These are phyloP conservation scores for Saturnispora sanitii DNA, from an alignment of 805 yeast genomes.

Conservation along the genomic window DNA sequence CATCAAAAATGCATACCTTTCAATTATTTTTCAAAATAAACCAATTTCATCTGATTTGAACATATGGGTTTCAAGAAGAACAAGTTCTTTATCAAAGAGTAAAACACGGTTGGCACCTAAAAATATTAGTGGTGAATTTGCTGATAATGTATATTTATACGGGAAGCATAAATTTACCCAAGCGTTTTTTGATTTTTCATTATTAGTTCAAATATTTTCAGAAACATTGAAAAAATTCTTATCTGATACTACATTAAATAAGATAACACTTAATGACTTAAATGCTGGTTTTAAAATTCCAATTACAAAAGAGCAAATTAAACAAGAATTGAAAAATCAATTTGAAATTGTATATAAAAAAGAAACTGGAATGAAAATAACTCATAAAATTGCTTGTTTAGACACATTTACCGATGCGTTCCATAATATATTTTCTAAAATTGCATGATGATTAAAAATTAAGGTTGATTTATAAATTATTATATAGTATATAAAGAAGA, in stretches of 20 bases:
- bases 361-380: neutral
- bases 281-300: neutral
- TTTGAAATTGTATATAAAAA: conserved; percentile 1
- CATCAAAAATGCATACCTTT: conserved; percentile 1
- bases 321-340: conserved; percentile 1
- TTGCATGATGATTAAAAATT: neutral
- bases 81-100: conserved; percentile 1
- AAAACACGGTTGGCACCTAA: conserved; percentile 1
- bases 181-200: conserved; percentile 1
- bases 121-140: neutral
- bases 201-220: neutral
- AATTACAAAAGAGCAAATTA: neutral
- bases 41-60: neutral
- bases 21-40: conserved; percentile 2
- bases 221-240: conserved; percentile 3
- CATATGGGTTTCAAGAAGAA: conserved; percentile 3
- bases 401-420: conserved; percentile 2
- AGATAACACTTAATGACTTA: neutral
- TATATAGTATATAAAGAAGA: no score
- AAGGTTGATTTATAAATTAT: neutral
- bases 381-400: conserved; percentile 5
- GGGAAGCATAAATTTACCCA: conserved; percentile 3
- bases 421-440: conserved; percentile 2
- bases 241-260: neutral
- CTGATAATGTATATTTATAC: neutral